A percentile compares a stretch with the other conserved stretches of the same genome.
phyloP scores from a whole-genome alignment of 768 basidiomycete genomes.

The Leccinum uliginosum region DNA sequence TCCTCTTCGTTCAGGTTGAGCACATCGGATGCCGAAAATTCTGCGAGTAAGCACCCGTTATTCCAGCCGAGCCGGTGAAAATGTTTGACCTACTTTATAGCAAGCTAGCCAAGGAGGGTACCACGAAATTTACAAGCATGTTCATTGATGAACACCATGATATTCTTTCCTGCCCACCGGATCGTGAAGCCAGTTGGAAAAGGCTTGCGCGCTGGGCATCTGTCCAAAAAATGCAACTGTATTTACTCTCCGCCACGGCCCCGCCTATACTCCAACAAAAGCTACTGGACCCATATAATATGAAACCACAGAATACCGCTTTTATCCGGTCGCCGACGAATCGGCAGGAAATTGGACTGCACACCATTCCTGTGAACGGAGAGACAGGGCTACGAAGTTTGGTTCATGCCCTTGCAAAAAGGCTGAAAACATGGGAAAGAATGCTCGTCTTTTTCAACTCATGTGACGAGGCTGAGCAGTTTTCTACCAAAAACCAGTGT shows the following conservation, averaged over 20 bases:
- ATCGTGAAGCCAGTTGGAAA: background rate
- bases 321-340: too few relatives aligned
- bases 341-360: too few relatives aligned
- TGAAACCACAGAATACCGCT: too few relatives aligned
- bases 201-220: conserved; percentile 1
- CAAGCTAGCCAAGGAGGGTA: background rate
- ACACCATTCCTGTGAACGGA: too few relatives aligned
- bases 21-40: background rate
- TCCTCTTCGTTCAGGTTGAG: conserved; percentile 4
- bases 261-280: too few relatives aligned
- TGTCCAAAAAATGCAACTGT: background rate
- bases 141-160: conserved; percentile 1
- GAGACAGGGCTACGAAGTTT: too few relatives aligned
- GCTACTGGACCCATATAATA: too few relatives aligned
- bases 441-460: too few relatives aligned
- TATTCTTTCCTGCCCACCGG: background rate
- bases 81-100: background rate
- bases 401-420: too few relatives aligned
- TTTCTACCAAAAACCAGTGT: too few relatives aligned
- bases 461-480: too few relatives aligned
- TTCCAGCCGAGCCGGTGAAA: background rate
- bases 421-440: too few relatives aligned
- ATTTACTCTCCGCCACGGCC: background rate
- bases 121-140: background rate
- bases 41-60: background rate